Evolutionary conservation across 2,329 filamentous ascomycete genomes (phyloP).

Genomic region (Paracoccidioides brasiliensis): DNA sequence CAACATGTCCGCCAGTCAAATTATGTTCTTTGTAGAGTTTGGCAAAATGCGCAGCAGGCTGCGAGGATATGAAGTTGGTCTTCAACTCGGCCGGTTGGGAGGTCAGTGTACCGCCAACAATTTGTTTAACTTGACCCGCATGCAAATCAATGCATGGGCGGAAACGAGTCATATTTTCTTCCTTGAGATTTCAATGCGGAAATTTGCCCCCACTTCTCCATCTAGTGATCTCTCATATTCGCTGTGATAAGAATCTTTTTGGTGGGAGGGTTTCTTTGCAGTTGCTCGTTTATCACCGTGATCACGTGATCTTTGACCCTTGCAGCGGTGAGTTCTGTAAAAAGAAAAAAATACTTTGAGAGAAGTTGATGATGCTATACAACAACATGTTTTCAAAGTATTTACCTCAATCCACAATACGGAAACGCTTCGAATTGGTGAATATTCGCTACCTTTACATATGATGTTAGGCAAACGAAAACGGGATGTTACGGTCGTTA

Average conservation of each 20-base stretch:
- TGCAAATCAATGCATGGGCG: constrained; percentile 95
- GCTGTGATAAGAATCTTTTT: background rate
- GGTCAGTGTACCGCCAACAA: constrained; percentile 86
- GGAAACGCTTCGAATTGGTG: background rate
- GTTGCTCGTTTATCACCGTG: background rate
- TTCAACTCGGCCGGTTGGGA: constrained; percentile 53
- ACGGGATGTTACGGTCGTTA: constrained; percentile 26
- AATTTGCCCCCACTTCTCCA: background rate
- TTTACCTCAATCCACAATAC: background rate
- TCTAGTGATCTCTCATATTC: no score
- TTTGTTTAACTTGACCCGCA: constrained; percentile 95
- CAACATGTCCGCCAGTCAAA: constrained; percentile 76
- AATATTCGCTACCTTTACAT: background rate
- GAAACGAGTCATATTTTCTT: constrained; percentile 67
- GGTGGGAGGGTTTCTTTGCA: background rate
- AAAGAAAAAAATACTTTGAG: background rate
- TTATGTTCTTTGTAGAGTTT: constrained; percentile 62
- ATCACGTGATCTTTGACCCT: background rate
- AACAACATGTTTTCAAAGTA: background rate
- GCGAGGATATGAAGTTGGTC: constrained; percentile 84
- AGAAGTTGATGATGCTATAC: background rate
- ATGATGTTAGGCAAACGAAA: constrained; percentile 37
- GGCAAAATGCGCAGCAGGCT: constrained; percentile 71
- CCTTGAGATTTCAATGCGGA: background rate
- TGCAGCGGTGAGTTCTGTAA: background rate